These are phyloP conservation scores for Paramyrothecium sp. DNA, from an alignment of 2,329 filamentous ascomycete species.

Conservation along the genomic window DNA sequence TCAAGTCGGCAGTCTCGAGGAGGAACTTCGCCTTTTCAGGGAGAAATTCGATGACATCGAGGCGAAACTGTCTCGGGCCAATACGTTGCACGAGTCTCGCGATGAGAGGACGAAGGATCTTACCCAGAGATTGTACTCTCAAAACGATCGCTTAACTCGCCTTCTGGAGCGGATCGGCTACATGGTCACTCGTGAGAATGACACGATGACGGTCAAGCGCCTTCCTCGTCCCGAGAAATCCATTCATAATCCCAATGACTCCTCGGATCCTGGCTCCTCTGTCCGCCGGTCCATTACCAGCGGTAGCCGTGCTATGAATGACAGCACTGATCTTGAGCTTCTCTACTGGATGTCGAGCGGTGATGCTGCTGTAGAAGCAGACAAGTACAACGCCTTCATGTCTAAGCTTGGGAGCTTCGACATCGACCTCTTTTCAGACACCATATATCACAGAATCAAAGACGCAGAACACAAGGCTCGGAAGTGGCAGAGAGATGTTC, in stretches of 20 bases:
- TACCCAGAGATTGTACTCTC: slow-evolving; percentile 76
- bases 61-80: slow-evolving; percentile 47
- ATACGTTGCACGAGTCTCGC: slow-evolving; percentile 64
- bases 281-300: slow-evolving; percentile 53
- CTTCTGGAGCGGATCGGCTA: slow-evolving; percentile 88
- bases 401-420: slow-evolving; percentile 75
- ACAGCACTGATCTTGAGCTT: slow-evolving; percentile 67
- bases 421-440: slow-evolving; percentile 79
- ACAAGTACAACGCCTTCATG: slow-evolving; percentile 74
- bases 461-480: slow-evolving; percentile 91
- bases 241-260: slow-evolving; percentile 54
- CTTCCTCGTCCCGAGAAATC: slow-evolving; percentile 58
- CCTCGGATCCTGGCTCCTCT: slow-evolving; percentile 54
- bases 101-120: slow-evolving; percentile 76
- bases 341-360: slow-evolving; percentile 79
- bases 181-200: slow-evolving; percentile 71
- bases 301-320: slow-evolving; percentile 53
- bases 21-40: slow-evolving; percentile 68
- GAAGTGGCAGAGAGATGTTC: slow-evolving; percentile 88
- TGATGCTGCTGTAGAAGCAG: slow-evolving; percentile 63
- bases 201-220: slow-evolving; percentile 73
- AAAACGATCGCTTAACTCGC: slow-evolving; percentile 79
- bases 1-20: slow-evolving; percentile 72
- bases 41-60: slow-evolving; percentile 61
- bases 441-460: slow-evolving; percentile 83